A percentile compares a stretch with the other conserved stretches of the same genome.
phyloP scores from a whole-genome alignment of 768 basidiomycete genomes.

The Mycena polygramma region DNA sequence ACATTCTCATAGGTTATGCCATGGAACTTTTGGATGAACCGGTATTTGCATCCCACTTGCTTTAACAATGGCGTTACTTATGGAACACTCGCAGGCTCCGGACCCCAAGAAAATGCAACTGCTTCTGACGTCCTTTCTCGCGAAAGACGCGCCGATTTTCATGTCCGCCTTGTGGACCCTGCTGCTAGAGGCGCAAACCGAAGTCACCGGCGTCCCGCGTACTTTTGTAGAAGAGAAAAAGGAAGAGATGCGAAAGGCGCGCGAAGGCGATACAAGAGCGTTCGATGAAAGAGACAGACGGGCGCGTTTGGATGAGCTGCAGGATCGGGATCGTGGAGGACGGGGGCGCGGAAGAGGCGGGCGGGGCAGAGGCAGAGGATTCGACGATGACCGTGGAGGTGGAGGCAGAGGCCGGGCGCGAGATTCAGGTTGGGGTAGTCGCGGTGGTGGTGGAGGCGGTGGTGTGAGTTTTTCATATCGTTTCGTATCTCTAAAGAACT shows the following conservation, averaged over 20 bases:
- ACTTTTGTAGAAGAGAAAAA: slow-evolving; percentile 95
- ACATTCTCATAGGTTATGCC: slow-evolving; percentile 96
- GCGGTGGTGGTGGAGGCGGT: slow-evolving; percentile 58
- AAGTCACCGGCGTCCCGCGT: slow-evolving; percentile 89
- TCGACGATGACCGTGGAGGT: slow-evolving; percentile 53
- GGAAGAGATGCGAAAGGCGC: slow-evolving; percentile 83
- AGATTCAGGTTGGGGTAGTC: slow-evolving; percentile 78
- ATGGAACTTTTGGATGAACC: slow-evolving; percentile 95
- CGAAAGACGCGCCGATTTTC: slow-evolving; percentile 86
- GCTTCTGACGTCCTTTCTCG: slow-evolving; percentile 92
- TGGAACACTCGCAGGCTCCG: slow-evolving; percentile 49
- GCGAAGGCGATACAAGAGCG: slow-evolving; percentile 72
- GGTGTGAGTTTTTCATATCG: slow-evolving; percentile 46
- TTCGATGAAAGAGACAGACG: slow-evolving; percentile 82
- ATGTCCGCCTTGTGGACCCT: slow-evolving; percentile 92
- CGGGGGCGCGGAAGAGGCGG: slow-evolving; percentile 73
- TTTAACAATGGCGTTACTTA: neutral
- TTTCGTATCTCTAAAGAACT: slow-evolving; percentile 2
- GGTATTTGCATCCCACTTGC: slow-evolving; percentile 58
- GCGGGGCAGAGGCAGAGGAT: slow-evolving; percentile 59
- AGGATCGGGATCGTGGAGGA: slow-evolving; percentile 68
- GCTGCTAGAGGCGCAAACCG: slow-evolving; percentile 92
- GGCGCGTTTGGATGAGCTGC: slow-evolving; percentile 74
- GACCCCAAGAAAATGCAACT: slow-evolving; percentile 98
- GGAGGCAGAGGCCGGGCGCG: slow-evolving; percentile 55